Base-by-base conservation (phyloP, 371 early-diverging fungal genomes). In the Syncephalastrum racemosum region DNA sequence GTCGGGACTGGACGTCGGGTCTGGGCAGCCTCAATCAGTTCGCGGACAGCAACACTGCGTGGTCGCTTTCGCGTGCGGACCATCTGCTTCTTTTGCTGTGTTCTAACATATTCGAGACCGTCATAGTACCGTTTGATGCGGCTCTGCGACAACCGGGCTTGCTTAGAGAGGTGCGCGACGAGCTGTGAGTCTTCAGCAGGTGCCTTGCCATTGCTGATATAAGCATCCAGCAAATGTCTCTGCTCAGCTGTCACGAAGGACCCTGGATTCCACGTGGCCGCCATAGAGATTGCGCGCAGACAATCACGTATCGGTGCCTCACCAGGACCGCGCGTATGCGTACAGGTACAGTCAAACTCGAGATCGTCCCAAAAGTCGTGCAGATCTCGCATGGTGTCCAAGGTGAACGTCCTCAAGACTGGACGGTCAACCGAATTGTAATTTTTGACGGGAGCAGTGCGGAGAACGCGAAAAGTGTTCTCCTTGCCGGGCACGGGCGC, bases 291-390 rank as follows among this genome's bases (percentile, higher is more conserved):
- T 0, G 54, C 44, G 39, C 23, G 20, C 15, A 66, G 36, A 3
- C 24, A 12, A 42, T 61, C 57, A n/a, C 12, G 27, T 1, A 4
- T 46, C 16, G 43, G 22, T 6, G 18, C 3, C 4, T 50, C 27
- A 10, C 31, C 25, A 1, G 10, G 27, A 25, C 55, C 44, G 4
- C 39, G 24, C 24, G 50, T 19, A 27, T 48, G 41, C 4, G 36
- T 25, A 15, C 58, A 61, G 0, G 61, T 64, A 41, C 66, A 66
- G 2, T 41, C 31, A 25, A 51, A 58, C 23, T 66, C 61, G 5
- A 66, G 50, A n/a, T 66, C 66, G 3, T 54, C 46, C 66, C 66
- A 66, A 47, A 60, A 66, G 16, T 20, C 22, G 0, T 47, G 31
- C 14, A 61, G 56, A 24, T 60, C 48, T 20, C 46, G 40, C 10